Evolutionary conservation across 106 monocot genomes (phyloP), one percentile per base, ranked within the genome.

Genomic region (Ottelia alismoides): DNA sequence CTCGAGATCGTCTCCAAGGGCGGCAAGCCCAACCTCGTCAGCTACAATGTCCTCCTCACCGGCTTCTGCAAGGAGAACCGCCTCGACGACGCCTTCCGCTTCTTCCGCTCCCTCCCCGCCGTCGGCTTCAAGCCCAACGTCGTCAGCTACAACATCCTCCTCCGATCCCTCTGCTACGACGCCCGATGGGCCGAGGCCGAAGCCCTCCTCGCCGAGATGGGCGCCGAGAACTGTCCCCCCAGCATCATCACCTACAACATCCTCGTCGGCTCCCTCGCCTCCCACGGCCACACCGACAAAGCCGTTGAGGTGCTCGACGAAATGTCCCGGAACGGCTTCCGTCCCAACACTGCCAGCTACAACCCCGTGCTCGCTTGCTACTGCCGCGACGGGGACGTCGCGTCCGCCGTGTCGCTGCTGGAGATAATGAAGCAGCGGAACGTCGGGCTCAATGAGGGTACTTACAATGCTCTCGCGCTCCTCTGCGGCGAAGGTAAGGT

Each of bases 41-140:
- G 77, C 22, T 93, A 93, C 69, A 84, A 93, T 56, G 80, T 80
- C 16, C 49, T 93, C 54, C 80, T 93, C 24, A 93, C 83, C 45
- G 83, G 83, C 19, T 78, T 74, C 20, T 87, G 83, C 74, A 87
- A 87, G 65, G 83, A 83, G 40, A 80, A 70, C 20, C 49, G 87
- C 47, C 59, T 87, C 25, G 70, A 67, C 1, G 87, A 84, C 22
- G 92, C 83, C 1, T 32, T 83, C 40, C 22, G 50, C 25, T 63
- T 78, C 40, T 93, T 87, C 52, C 10, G 71, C 54, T 51, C 26
- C 12, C 56, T 93, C 64, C 87, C 83, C 0, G 54, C 57, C 2
- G 77, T 77, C 53, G 83, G 88, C 2, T 89, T 87, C 40, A 56
- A 35, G 20, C 82, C 83, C 0, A 84, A 87, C 66, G 83, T 84